Percentiles rank a stretch among this genome's conserved stretches.
phyloP scores from a whole-genome alignment of 768 basidiomycete species.

The Termitomyces sp. region DNA sequence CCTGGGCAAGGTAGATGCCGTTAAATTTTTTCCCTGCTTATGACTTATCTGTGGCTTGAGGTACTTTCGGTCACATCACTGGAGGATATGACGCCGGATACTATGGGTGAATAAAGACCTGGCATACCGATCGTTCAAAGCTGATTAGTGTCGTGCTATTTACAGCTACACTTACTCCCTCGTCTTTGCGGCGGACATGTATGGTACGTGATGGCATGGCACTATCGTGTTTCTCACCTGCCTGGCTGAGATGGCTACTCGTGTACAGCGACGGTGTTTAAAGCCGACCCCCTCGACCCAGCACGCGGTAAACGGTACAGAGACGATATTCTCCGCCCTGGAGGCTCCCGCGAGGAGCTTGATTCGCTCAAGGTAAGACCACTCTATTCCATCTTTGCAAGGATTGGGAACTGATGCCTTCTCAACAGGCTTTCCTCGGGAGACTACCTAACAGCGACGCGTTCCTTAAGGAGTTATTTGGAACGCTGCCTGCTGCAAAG shows the following conservation, averaged over 20 bases:
- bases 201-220: slow-evolving; percentile 27
- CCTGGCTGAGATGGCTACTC: background rate
- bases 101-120: slow-evolving; percentile 45
- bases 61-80: slow-evolving; percentile 71
- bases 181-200: slow-evolving; percentile 60
- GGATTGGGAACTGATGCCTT: background rate
- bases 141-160: background rate
- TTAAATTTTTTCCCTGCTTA: background rate
- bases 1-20: slow-evolving; percentile 59
- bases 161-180: slow-evolving; percentile 67
- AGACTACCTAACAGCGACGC: slow-evolving; percentile 72
- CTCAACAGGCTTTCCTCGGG: slow-evolving; percentile 68
- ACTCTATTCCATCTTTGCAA: background rate
- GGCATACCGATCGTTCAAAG: background rate
- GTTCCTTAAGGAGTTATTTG: slow-evolving; percentile 66
- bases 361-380: slow-evolving; percentile 66
- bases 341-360: slow-evolving; percentile 77
- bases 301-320: slow-evolving; percentile 65
- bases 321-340: slow-evolving; percentile 68
- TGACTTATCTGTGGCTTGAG: slow-evolving; percentile 19
- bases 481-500: slow-evolving; percentile 28
- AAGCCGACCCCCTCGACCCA: slow-evolving; percentile 71
- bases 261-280: slow-evolving; percentile 66
- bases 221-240: background rate
- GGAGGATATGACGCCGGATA: slow-evolving; percentile 71